These are phyloP conservation scores for Colletotrichum sp. DNA, from an alignment of 2,329 filamentous ascomycete species.

Conservation along the genomic window DNA sequence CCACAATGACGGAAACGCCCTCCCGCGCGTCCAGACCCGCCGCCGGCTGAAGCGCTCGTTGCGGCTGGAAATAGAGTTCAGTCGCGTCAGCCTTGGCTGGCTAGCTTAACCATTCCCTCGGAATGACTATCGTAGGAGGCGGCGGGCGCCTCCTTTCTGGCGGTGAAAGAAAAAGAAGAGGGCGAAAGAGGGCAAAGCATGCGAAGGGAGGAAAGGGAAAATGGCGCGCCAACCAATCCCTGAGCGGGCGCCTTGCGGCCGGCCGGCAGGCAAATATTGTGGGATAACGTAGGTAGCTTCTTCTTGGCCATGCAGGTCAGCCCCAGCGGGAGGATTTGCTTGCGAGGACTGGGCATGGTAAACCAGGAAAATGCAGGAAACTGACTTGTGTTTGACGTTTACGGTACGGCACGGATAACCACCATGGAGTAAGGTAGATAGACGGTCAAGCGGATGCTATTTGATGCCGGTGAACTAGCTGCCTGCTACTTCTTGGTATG, in stretches of 20 bases:
- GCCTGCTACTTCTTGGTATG: neutral
- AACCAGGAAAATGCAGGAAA: neutral
- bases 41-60: neutral
- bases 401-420: neutral
- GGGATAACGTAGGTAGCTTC: neutral
- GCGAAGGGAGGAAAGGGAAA: neutral
- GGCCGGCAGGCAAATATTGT: neutral
- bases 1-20: neutral
- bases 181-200: neutral
- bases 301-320: neutral
- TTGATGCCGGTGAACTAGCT: neutral
- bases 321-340: neutral
- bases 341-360: neutral
- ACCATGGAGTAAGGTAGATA: neutral
- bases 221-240: neutral
- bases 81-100: neutral
- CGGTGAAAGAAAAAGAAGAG: neutral
- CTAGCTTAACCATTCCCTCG: conserved; percentile 20
- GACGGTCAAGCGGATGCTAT: neutral
- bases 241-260: neutral
- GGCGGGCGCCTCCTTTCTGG: neutral
- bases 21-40: neutral
- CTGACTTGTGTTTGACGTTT: neutral
- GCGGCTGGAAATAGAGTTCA: neutral
- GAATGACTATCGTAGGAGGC: neutral